Evolutionary conservation across 1,284 basidiomycete species (phyloP), one percentile per base, ranked within the genome.

Genomic region (Microbotryum scabiosae): DNA sequence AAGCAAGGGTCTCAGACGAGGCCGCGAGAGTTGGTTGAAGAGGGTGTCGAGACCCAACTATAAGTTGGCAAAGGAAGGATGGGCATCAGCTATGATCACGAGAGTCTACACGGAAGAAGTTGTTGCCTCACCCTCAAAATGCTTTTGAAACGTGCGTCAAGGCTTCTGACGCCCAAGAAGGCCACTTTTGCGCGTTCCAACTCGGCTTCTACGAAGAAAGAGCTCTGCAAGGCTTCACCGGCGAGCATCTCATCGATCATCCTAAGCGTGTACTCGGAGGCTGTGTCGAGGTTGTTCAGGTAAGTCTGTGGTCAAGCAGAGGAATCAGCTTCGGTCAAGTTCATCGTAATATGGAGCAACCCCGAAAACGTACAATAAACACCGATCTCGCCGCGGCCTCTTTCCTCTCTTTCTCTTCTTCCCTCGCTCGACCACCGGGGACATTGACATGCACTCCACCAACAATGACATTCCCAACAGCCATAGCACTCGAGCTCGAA

Each of bases 21-120:
- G 90, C 26, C 90, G 82, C 60, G 93, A 82, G 10, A 97, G 80
- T 72, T 96, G 90, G 66, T 90, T 93, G 79, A 97, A 97, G 25
- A 97, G 78, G 70, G 93, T 90, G 68, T 97, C 94, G 47, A 97
- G 80, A 43, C 93, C 90, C 12, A 82, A 80, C 85, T 93, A 73
- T 3, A 64, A 25, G 30, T 54, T 1, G 56, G 47, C 30, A 25
- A 66, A 64, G 41, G 57, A 44, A 58, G 69, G 54, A 64, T 50
- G 51, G 63, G 57, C 8, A 51, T 63, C 50, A 21, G 61, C 57
- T 36, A 56, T 54, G 64, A 21, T 4, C 41, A 28, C 30, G 55
- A 6, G 21, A 32, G 21, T 45, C 36, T 9, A 28, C 9, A 41
- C 43, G 28, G 9, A 30, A 30, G 47, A 16, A 16, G n/a, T n/a